Evolutionary conservation across 768 basidiomycete species (phyloP).

Genomic region (Boletus sensibilis): DNA sequence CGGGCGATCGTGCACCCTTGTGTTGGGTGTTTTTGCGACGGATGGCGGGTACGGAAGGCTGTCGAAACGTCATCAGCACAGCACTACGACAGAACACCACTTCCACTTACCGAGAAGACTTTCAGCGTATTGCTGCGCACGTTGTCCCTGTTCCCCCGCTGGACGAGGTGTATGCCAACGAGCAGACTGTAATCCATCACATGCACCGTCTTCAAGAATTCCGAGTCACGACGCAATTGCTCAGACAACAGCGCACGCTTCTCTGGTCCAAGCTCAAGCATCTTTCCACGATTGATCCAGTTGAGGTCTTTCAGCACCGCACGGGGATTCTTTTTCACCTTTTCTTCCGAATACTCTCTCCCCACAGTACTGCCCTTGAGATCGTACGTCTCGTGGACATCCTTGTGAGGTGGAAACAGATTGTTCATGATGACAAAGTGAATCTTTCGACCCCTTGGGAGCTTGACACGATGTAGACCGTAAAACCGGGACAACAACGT

Average conservation of each 20-base stretch:
- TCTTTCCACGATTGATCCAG: conserved; percentile 81
- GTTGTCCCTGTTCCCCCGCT: conserved; percentile 88
- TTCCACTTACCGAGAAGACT: conserved; percentile 77
- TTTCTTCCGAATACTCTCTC: conserved; percentile 82
- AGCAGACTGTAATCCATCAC: conserved; percentile 98
- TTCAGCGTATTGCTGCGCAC: conserved; percentile 86
- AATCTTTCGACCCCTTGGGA: conserved; percentile 90
- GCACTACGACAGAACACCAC: not conserved
- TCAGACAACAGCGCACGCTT: conserved; percentile 89
- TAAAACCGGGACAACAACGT: conserved; percentile 94
- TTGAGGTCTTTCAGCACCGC: conserved; percentile 96
- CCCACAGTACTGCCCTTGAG: conserved; percentile 94
- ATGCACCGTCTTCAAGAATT: conserved; percentile 73
- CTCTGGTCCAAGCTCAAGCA: conserved; percentile 91
- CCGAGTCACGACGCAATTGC: conserved; percentile 84
- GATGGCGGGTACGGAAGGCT: conserved; percentile 71
- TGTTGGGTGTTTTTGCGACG: conserved; percentile 60
- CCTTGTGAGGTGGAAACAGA: conserved; percentile 94
- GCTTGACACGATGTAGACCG: conserved; percentile 95
- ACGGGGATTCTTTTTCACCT: conserved; percentile 69
- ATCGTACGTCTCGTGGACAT: conserved; percentile 97
- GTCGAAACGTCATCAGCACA: conserved; percentile 1
- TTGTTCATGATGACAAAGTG: conserved; percentile 99
- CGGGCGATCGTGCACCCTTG: conserved; percentile 59
- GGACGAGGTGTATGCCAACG: conserved; percentile 91